Base-by-base conservation (phyloP, 2,329 filamentous ascomycete species). In the Thelonectria olida region DNA sequence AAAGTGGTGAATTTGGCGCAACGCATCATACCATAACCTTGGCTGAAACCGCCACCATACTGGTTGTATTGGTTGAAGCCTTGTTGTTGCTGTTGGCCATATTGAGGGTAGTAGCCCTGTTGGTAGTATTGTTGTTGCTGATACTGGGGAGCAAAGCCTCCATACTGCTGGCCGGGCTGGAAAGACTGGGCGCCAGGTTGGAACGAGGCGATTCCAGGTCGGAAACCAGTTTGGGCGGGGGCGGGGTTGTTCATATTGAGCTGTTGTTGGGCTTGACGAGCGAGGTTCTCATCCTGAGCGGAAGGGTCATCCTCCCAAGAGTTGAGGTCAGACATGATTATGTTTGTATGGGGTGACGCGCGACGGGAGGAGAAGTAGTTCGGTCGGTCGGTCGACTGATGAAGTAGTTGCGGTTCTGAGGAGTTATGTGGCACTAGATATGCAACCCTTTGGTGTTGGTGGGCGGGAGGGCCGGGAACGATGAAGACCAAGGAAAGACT, bases 291-390 rank as follows among this genome's bases (percentile, higher is more conserved):
- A 72, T 94, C 90, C 83, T 92, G 90, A 65, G 88, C 89, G 56
- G 90, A 84, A 73, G 90, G 89, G 74, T 94, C 92, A 74, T 97
- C 93, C 81, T 98, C 94, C 92, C 96, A 98, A 65, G 93, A 97
- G 79, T 97, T 93, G 73, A 93, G 91, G 78, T 94, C 89, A 72
- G 94, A 91, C 93, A 97, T 97, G 74, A 57, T 84, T 69, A 62
- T 50, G 58, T 63, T 60, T 66, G 27, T 63, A 56, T 67, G 25
- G 34, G 48, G 48, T 36, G 44, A 54, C 48, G 54, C 49, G 45
- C 31, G 55, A 25, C 54, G 31, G 62, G 58, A 56, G 42, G 62
- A 52, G 47, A 41, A 58, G 44, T 66, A 48, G 25, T 55, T 65
- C 52, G 56, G 54, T 64, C 63, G 57, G 54, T 57, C 64, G 42